A percentile compares a stretch with the other conserved stretches of the same genome.
These are phyloP conservation scores for Neurospora africana DNA, from an alignment of 495 filamentous ascomycete genomes.

Conservation along the genomic window DNA sequence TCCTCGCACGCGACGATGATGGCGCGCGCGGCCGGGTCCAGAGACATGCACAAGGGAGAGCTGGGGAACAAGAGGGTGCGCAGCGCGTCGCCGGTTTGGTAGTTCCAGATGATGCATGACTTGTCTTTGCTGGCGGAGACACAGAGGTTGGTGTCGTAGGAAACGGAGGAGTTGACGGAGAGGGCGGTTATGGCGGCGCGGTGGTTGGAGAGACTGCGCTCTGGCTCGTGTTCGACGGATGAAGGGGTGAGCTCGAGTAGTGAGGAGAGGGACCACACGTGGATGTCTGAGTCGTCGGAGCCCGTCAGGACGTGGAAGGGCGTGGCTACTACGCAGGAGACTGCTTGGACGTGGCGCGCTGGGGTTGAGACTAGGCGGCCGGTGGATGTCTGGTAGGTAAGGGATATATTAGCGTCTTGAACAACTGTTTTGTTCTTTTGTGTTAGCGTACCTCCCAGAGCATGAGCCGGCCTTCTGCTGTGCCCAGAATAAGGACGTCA, in stretches of 20 bases:
- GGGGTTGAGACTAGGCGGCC: slow-evolving; percentile 83
- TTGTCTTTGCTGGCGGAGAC: slow-evolving; percentile 72
- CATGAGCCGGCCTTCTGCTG: slow-evolving; percentile 72
- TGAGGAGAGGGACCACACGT: slow-evolving; percentile 74
- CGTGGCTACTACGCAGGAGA: slow-evolving; percentile 64
- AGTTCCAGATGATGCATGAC: slow-evolving; percentile 83
- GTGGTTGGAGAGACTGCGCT: slow-evolving; percentile 67
- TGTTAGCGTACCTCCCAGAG: slow-evolving; percentile 71
- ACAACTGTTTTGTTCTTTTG: neutral
- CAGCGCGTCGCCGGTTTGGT: slow-evolving; percentile 59
- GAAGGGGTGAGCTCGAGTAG: slow-evolving; percentile 50
- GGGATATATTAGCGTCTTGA: neutral
- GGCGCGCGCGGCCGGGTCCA: slow-evolving; percentile 78
- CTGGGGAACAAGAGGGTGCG: slow-evolving; percentile 69
- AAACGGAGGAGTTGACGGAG: slow-evolving; percentile 53
- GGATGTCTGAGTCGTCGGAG: slow-evolving; percentile 77
- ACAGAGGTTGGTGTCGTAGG: slow-evolving; percentile 55
- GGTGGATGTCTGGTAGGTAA: slow-evolving; percentile 54
- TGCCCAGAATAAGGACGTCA: slow-evolving; percentile 73
- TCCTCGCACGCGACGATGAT: slow-evolving; percentile 77
- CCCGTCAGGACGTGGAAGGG: slow-evolving; percentile 76
- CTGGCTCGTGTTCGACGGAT: slow-evolving; percentile 41
- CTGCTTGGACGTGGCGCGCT: slow-evolving; percentile 74
- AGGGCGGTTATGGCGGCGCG: slow-evolving; percentile 67
- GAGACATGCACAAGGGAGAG: slow-evolving; percentile 57